phyloP scores from a whole-genome alignment of 805 yeast genomes.

The Lachancea quebecensis region DNA sequence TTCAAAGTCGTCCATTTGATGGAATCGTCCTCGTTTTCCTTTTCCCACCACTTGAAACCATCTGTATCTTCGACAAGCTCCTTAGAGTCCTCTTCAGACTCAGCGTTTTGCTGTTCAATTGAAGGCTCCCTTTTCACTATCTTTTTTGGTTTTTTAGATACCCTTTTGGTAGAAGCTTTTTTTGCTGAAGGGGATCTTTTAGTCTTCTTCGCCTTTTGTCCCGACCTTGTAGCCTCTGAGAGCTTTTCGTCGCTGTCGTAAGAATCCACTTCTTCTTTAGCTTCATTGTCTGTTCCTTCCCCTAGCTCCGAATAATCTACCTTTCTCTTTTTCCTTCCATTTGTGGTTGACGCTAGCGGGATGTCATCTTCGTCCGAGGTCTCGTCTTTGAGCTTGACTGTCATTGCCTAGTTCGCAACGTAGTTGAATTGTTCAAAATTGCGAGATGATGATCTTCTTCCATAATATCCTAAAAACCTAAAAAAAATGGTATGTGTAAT shows the following conservation, averaged over 20 bases:
- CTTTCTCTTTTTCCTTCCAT: constrained; percentile 12
- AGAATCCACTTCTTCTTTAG: constrained; percentile 10
- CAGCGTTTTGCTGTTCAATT: constrained; percentile 13
- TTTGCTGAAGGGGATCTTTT: not conserved
- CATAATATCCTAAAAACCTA: too few species aligned
- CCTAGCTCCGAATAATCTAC: constrained; percentile 13
- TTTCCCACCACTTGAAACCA: constrained; percentile 82
- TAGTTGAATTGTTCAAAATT: constrained; percentile 7
- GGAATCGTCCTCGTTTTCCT: constrained; percentile 58
- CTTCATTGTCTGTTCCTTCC: constrained; percentile 14
- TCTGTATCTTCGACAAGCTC: constrained; percentile 51
- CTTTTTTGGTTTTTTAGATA: constrained; percentile 4
- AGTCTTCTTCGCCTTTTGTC: not conserved
- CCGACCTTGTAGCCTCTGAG: constrained; percentile 1
- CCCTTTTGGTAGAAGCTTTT: constrained; percentile 10
- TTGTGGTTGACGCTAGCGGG: constrained; percentile 14
- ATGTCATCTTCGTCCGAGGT: constrained; percentile 11
- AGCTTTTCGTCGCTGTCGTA: constrained; percentile 13
- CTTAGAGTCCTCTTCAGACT: constrained; percentile 24
- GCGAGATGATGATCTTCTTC: not conserved
- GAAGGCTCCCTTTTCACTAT: constrained; percentile 3
- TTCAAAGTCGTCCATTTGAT: constrained; percentile 81
- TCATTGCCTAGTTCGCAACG: not conserved
- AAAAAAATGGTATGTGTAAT: too few species aligned
- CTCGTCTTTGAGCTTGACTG: constrained; percentile 7